phyloP scores from a whole-genome alignment of 148 eudicot species.

The Fagopyrum tataricum region DNA sequence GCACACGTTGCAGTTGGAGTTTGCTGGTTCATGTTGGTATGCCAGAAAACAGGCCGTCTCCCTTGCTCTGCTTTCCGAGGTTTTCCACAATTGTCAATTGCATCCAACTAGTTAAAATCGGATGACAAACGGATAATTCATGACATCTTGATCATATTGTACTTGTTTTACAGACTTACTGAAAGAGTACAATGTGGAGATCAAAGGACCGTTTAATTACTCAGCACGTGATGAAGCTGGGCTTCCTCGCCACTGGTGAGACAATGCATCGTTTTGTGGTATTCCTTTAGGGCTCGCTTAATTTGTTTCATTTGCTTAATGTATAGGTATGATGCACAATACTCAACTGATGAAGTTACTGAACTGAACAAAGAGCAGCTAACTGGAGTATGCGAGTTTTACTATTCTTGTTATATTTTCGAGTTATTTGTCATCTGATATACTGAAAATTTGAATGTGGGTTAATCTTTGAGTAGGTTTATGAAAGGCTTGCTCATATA shows the following conservation, averaged over 20 bases:
- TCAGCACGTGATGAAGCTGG: constrained; percentile 88
- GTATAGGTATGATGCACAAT: constrained; percentile 67
- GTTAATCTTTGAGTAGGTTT: constrained; percentile 34
- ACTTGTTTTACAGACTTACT: constrained; percentile 43
- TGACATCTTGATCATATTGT: background rate
- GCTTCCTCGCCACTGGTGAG: constrained; percentile 84
- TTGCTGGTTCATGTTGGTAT: constrained; percentile 70
- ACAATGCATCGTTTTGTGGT: background rate
- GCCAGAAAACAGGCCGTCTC: constrained; percentile 64
- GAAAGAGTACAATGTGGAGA: constrained; percentile 62
- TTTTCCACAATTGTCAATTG: constrained; percentile 4
- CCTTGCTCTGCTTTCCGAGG: constrained; percentile 86
- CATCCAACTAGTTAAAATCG: background rate
- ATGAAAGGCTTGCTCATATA: constrained; percentile 56
- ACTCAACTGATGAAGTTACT: constrained; percentile 12
- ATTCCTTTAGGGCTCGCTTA: background rate
- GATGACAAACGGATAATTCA: background rate
- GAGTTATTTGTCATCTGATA: background rate
- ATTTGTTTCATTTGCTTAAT: constrained; percentile 4
- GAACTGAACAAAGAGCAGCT: constrained; percentile 41
- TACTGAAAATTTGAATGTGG: background rate
- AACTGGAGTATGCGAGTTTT: constrained; percentile 37
- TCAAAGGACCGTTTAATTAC: constrained; percentile 85
- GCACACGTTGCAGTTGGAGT: constrained; percentile 98
- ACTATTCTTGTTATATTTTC: background rate